These are phyloP conservation scores for Artemisia argyi DNA, from an alignment of 129 eudicot genomes.

Conservation along the genomic window DNA sequence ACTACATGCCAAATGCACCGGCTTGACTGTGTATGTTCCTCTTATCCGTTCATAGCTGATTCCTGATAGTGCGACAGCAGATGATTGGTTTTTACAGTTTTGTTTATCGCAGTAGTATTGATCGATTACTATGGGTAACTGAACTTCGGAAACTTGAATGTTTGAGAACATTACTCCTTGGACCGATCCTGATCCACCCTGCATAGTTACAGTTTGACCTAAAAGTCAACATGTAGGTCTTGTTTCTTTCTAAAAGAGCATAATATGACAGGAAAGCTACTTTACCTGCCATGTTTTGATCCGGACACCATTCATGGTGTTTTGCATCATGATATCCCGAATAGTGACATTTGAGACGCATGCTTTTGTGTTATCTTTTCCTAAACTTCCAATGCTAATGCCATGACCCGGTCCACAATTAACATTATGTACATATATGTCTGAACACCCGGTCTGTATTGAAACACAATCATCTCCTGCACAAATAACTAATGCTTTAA, in stretches of 20 bases:
- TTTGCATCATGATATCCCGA: constrained; percentile 63
- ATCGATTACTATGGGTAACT: constrained; percentile 75
- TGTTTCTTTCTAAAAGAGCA: neutral
- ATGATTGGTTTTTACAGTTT: constrained; percentile 63
- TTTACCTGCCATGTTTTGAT: constrained; percentile 98
- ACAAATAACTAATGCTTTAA: constrained; percentile 2
- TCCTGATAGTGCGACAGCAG: constrained; percentile 80
- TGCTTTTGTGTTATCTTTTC: constrained; percentile 83
- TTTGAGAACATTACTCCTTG: constrained; percentile 66
- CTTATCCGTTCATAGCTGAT: constrained; percentile 64
- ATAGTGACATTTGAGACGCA: constrained; percentile 90
- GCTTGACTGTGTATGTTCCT: constrained; percentile 84
- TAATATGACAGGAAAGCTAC: neutral
- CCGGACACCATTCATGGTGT: constrained; percentile 88
- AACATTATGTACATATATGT: constrained; percentile 69
- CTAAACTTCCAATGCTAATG: constrained; percentile 89
- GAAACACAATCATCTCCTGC: constrained; percentile 96
- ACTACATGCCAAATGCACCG: constrained; percentile 86
- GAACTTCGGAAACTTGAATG: constrained; percentile 72
- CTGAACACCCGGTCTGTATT: constrained; percentile 90
- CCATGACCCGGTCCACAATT: constrained; percentile 99
- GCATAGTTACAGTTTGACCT: constrained; percentile 24
- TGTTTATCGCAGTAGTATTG: constrained; percentile 83
- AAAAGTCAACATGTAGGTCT: neutral
- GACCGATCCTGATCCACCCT: constrained; percentile 94